Evolutionary conservation across 345 rosid species (phyloP).

Genomic region (Populus nigra): DNA sequence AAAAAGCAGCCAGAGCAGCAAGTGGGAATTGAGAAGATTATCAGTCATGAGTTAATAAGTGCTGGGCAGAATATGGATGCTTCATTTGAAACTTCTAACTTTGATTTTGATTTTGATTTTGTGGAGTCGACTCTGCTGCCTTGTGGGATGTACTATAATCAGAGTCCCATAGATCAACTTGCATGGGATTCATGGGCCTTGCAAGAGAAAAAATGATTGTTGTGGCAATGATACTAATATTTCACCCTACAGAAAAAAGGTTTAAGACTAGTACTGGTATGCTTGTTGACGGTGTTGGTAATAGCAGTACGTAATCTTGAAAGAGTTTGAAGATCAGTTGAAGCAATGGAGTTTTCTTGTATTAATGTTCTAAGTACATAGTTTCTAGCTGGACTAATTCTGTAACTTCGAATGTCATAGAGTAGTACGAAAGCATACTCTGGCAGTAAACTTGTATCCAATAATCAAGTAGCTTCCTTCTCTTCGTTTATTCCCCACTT

Average conservation of each 20-base stretch:
- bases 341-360: neutral
- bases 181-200: slow-evolving; percentile 37
- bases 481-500: neutral
- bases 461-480: neutral
- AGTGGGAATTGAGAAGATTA: neutral
- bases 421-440: neutral
- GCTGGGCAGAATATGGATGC: slow-evolving; percentile 14
- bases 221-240: neutral
- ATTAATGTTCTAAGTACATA: neutral
- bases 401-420: neutral
- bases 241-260: neutral
- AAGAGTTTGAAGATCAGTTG: neutral
- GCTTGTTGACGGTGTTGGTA: neutral
- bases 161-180: slow-evolving; percentile 34
- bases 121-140: slow-evolving; percentile 30
- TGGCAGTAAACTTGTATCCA: neutral
- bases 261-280: neutral
- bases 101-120: slow-evolving; percentile 30
- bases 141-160: slow-evolving; percentile 36
- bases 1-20: neutral
- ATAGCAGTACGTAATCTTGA: neutral
- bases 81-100: slow-evolving; percentile 24
- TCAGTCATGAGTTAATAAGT: neutral
- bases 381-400: neutral
- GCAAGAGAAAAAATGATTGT: neutral